These are phyloP conservation scores for Penicillium angulare DNA, from an alignment of 495 filamentous ascomycete genomes.

Conservation along the genomic window DNA sequence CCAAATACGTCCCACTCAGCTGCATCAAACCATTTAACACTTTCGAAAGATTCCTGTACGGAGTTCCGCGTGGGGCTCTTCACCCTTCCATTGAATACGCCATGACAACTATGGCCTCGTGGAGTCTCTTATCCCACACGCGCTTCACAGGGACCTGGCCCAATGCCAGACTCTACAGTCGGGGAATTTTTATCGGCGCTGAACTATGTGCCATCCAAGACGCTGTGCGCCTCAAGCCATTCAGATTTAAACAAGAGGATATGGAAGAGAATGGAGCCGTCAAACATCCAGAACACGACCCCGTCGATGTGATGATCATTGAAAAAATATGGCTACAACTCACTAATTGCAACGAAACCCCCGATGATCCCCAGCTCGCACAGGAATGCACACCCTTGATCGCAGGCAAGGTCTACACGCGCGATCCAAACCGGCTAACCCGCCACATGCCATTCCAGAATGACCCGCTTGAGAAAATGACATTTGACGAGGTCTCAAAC, in stretches of 20 bases:
- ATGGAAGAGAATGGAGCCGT: conserved; percentile 3
- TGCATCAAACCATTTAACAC: conserved; percentile 55
- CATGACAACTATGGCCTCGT: conserved; percentile 50
- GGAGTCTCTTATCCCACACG: conserved; percentile 50
- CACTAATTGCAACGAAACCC: conserved; percentile 43
- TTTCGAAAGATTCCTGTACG: conserved; percentile 46
- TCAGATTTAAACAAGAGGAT: conserved; percentile 10
- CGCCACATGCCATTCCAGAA: conserved; percentile 17
- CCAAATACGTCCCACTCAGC: conserved; percentile 54
- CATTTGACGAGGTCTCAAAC: conserved; percentile 26
- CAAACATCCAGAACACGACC: neutral
- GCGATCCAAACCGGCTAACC: conserved; percentile 25
- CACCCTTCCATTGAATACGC: conserved; percentile 57
- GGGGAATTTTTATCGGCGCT: conserved; percentile 55
- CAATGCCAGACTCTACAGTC: conserved; percentile 45
- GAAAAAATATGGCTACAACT: conserved; percentile 48
- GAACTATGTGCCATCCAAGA: conserved; percentile 56
- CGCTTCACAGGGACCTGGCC: conserved; percentile 56
- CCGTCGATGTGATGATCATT: conserved; percentile 53
- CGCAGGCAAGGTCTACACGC: conserved; percentile 50
- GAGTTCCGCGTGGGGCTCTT: conserved; percentile 33
- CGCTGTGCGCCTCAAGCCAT: conserved; percentile 48
- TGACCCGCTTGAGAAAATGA: conserved; percentile 27
- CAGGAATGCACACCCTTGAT: conserved; percentile 41
- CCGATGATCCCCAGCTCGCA: conserved; percentile 39